These are phyloP conservation scores for Parsonsia alboflavescens DNA, from an alignment of 257 asterid species.

Conservation along the genomic window DNA sequence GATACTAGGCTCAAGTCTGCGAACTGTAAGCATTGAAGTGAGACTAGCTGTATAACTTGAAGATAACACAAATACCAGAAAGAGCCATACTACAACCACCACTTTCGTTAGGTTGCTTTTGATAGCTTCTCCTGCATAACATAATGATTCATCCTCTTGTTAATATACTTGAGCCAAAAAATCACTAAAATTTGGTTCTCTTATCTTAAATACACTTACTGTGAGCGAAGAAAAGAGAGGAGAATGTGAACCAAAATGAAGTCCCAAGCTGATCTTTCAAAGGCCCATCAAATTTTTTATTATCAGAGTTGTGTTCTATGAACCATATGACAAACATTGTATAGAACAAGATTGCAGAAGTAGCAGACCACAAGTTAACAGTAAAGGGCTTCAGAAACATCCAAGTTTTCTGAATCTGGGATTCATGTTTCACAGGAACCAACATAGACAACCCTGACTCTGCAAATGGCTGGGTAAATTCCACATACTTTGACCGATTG, in stretches of 20 bases:
- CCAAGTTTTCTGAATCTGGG: conserved; percentile 14
- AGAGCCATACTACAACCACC: conserved; percentile 33
- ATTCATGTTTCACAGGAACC: conserved; percentile 22
- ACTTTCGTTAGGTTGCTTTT: conserved; percentile 25
- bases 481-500: conserved; percentile 26
- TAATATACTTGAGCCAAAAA: not conserved
- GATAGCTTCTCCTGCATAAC: conserved; percentile 22
- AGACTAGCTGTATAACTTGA: conserved; percentile 35
- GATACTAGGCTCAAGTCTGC: conserved; percentile 29
- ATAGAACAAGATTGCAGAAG: conserved; percentile 26
- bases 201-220: conserved; percentile 19
- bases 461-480: conserved; percentile 34
- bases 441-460: conserved; percentile 39
- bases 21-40: conserved; percentile 34
- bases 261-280: conserved; percentile 34
- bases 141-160: not conserved
- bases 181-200: too few species aligned
- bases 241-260: conserved; percentile 45
- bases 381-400: conserved; percentile 36
- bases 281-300: conserved; percentile 23
- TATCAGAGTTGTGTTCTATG: conserved; percentile 32
- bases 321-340: conserved; percentile 37
- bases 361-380: conserved; percentile 29
- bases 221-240: conserved; percentile 34
- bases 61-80: conserved; percentile 30